These are phyloP conservation scores for Epichloe typhina DNA, from an alignment of 2,329 filamentous ascomycete genomes.

Conservation along the genomic window DNA sequence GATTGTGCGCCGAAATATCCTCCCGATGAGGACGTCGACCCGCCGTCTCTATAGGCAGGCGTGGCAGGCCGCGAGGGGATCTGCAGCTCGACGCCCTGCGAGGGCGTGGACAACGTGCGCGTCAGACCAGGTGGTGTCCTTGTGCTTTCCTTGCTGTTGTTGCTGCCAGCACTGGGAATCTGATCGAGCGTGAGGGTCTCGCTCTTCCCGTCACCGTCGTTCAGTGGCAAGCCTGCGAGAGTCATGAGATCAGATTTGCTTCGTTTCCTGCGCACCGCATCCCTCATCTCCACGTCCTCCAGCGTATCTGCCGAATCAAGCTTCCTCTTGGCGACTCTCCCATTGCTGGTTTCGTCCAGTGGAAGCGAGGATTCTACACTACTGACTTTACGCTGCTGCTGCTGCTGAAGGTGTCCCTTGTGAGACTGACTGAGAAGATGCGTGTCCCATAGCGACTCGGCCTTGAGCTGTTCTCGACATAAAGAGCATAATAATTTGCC, in stretches of 20 bases:
- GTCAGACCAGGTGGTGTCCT: conserved; percentile 15
- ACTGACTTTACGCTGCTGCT: conserved; percentile 3
- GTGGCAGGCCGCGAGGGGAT: conserved; percentile 53
- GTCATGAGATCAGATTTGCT: conserved; percentile 25
- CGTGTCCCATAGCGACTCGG: conserved; percentile 53
- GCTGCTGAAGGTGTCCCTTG: conserved; percentile 12
- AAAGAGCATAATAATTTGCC: conserved; percentile 56
- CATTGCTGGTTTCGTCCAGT: conserved; percentile 6
- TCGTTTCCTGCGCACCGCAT: conserved; percentile 29
- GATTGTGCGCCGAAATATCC: conserved; percentile 7
- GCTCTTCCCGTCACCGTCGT: conserved; percentile 7
- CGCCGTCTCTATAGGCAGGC: conserved; percentile 31
- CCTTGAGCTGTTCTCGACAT: conserved; percentile 51
- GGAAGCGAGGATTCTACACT: conserved; percentile 8
- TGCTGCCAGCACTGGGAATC: conserved; percentile 10
- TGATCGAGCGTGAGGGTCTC: conserved; percentile 10
- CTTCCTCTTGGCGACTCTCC: conserved; percentile 20
- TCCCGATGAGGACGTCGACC: conserved; percentile 27
- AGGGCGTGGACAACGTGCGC: conserved; percentile 39
- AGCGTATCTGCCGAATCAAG: conserved; percentile 15
- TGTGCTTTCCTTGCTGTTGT: conserved; percentile 9
- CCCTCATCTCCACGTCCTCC: conserved; percentile 23
- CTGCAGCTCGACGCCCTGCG: conserved; percentile 44
- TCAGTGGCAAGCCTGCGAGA: neutral
- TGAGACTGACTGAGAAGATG: conserved; percentile 41